Percentiles rank a stretch among this genome's conserved stretches.
phyloP scores from a whole-genome alignment of 768 basidiomycete species.

The Peribolospora baueri region DNA sequence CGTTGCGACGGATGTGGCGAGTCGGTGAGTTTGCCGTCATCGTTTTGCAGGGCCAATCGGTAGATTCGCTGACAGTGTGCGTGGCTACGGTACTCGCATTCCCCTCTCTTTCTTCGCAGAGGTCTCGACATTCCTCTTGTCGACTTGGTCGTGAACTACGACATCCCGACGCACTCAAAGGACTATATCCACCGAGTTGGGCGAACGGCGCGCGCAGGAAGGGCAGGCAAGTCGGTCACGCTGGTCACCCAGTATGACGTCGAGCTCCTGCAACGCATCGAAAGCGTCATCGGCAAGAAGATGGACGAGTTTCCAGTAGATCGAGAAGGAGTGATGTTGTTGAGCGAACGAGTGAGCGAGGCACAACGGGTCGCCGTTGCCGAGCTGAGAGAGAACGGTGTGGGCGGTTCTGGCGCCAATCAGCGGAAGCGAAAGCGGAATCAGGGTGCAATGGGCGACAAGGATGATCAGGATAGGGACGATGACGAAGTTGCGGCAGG shows the following conservation, averaged over 20 bases:
- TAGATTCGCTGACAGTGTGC: no score
- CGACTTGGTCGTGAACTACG: conserved; percentile 92
- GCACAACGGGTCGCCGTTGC: conserved; percentile 44
- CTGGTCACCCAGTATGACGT: conserved; percentile 97
- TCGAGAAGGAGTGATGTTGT: conserved; percentile 60
- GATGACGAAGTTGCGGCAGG: conserved; percentile 83
- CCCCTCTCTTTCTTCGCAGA: conserved; percentile 21
- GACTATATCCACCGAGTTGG: conserved; percentile 98
- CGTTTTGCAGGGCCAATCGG: neutral
- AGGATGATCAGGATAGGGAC: conserved; percentile 65
- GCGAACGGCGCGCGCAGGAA: conserved; percentile 89
- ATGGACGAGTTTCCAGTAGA: conserved; percentile 41
- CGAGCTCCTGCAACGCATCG: conserved; percentile 82
- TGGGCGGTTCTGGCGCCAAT: conserved; percentile 29
- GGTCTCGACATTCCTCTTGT: conserved; percentile 90
- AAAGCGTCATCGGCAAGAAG: conserved; percentile 71
- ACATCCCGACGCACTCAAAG: conserved; percentile 91
- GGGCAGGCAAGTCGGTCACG: conserved; percentile 89
- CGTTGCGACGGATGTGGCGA: conserved; percentile 90
- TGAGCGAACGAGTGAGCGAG: conserved; percentile 72
- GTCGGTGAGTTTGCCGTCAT: conserved; percentile 33
- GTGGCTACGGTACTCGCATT: no score
- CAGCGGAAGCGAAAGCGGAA: conserved; percentile 26
- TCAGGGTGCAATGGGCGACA: conserved; percentile 21
- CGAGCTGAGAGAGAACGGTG: conserved; percentile 55